phyloP scores from a whole-genome alignment of 768 basidiomycete genomes.

The Serendipita sp. region DNA sequence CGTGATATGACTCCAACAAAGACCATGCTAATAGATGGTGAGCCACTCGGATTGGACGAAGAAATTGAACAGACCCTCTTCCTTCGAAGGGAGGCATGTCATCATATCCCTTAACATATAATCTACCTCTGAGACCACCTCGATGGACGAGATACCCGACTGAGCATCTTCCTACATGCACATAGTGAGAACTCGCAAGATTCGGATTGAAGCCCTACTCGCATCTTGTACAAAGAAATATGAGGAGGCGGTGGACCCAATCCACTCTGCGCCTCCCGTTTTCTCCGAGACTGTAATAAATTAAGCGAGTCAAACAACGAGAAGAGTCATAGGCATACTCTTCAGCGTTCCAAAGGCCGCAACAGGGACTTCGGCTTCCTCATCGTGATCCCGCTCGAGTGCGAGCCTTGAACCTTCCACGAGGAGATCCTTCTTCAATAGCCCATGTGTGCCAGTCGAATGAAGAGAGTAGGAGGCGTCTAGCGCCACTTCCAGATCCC shows the following conservation, averaged over 20 bases:
- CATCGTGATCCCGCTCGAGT: background rate
- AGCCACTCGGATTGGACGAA: background rate
- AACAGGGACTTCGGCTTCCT: conserved; percentile 2
- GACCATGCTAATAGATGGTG: background rate
- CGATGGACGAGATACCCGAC: background rate
- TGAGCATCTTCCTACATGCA: background rate
- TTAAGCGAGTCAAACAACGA: background rate
- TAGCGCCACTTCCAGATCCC: conserved; percentile 4
- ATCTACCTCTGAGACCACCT: background rate
- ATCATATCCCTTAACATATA: background rate
- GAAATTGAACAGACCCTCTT: background rate
- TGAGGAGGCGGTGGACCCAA: background rate
- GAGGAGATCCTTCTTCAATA: background rate
- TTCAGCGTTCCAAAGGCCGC: background rate
- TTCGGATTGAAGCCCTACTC: background rate
- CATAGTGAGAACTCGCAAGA: background rate
- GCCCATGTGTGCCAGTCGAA: background rate
- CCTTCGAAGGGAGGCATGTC: background rate
- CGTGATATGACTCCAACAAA: background rate
- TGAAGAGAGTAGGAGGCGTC: conserved; percentile 3
- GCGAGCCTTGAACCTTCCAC: background rate
- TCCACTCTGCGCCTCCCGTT: background rate
- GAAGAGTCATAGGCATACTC: background rate
- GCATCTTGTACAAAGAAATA: conserved; percentile 4
- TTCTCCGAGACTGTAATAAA: background rate